Evolutionary conservation across 176 grass and related monocot genomes (phyloP).

Genomic region (Chloris gayana): DNA sequence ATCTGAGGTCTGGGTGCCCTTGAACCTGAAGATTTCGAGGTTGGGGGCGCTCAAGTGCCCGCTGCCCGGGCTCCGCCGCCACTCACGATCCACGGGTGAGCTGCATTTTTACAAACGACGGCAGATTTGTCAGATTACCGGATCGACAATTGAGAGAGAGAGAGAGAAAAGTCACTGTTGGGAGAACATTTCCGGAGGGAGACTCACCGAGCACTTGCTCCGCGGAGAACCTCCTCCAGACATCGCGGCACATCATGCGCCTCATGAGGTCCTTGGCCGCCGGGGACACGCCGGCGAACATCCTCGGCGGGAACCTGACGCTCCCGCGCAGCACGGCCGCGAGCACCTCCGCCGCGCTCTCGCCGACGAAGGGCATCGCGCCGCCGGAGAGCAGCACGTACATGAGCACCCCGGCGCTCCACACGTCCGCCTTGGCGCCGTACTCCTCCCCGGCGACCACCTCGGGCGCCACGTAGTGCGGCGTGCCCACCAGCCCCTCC

Average conservation of each 20-base stretch:
- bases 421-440: constrained; percentile 82
- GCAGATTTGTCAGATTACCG: not conserved
- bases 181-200: not conserved
- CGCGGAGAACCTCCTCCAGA: constrained; percentile 70
- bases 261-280: constrained; percentile 80
- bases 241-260: constrained; percentile 76
- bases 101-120: constrained; percentile 42
- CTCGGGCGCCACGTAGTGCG: constrained; percentile 84
- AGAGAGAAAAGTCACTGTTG: not conserved
- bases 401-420: constrained; percentile 87
- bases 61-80: constrained; percentile 42
- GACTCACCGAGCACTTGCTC: constrained; percentile 82
- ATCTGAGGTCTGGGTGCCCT: not conserved
- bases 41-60: constrained; percentile 32
- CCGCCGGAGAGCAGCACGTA: constrained; percentile 83
- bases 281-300: constrained; percentile 62
- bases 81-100: constrained; percentile 80
- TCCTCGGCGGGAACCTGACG: constrained; percentile 61
- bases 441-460: constrained; percentile 69
- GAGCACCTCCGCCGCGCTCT: constrained; percentile 66
- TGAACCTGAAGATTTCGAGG: not conserved
- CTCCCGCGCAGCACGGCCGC: constrained; percentile 51
- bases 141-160: not conserved
- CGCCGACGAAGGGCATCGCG: constrained; percentile 73
- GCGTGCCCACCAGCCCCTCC: constrained; percentile 76